A percentile compares a stretch with the other conserved stretches of the same genome.
These are phyloP conservation scores for Trichoderma virens DNA, from an alignment of 495 filamentous ascomycete species.

Conservation along the genomic window DNA sequence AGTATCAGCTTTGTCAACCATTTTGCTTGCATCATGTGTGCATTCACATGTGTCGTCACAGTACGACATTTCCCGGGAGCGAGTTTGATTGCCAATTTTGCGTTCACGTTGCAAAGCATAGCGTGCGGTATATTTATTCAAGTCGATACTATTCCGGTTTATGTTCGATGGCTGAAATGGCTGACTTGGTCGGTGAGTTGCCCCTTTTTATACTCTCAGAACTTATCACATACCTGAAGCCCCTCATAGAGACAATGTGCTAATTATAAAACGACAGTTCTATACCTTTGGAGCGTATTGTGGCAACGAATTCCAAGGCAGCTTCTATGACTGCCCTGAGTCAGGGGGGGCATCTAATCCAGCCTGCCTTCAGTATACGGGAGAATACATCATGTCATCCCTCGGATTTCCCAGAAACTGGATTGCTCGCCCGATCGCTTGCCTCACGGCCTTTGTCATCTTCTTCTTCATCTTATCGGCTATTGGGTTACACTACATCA, in stretches of 20 bases:
- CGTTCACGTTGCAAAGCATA: constrained; percentile 63
- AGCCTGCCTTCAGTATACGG: constrained; percentile 57
- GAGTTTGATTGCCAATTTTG: constrained; percentile 57
- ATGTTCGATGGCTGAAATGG: constrained; percentile 65
- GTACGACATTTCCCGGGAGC: constrained; percentile 55
- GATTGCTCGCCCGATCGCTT: constrained; percentile 54
- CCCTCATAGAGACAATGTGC: not conserved
- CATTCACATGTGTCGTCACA: constrained; percentile 50
- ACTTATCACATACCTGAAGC: not conserved
- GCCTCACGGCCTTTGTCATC: constrained; percentile 48
- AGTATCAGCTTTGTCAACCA: constrained; percentile 54
- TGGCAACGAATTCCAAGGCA: constrained; percentile 60
- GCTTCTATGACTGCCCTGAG: constrained; percentile 60
- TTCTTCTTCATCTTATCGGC: constrained; percentile 50
- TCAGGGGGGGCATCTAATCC: constrained; percentile 50
- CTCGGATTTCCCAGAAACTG: constrained; percentile 56
- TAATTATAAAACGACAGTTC: constrained; percentile 31
- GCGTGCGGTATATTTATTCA: constrained; percentile 69
- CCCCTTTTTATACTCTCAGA: not conserved
- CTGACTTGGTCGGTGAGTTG: constrained; percentile 41
- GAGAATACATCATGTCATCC: constrained; percentile 55
- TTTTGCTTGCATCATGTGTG: constrained; percentile 57
- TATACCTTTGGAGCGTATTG: constrained; percentile 60
- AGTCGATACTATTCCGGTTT: constrained; percentile 60
- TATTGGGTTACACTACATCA: constrained; percentile 48